These are phyloP conservation scores for Talaromyces liani DNA, from an alignment of 495 filamentous ascomycete genomes.

Conservation along the genomic window DNA sequence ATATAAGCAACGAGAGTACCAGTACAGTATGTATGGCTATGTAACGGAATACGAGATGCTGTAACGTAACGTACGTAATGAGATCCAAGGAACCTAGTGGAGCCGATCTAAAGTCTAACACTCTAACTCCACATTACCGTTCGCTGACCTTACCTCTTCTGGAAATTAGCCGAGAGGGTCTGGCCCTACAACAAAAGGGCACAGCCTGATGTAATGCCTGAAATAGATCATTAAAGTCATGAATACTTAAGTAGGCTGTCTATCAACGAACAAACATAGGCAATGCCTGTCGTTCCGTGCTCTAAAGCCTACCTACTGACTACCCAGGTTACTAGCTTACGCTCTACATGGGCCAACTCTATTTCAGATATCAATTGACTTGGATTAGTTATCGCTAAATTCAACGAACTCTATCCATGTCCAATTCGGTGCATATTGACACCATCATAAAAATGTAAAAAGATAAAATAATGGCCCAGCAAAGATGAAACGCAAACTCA, in stretches of 20 bases:
- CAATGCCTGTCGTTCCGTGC: neutral
- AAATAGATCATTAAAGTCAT: too few species aligned
- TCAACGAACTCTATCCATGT: neutral
- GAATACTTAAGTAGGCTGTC: too few species aligned
- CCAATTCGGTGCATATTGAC: neutral
- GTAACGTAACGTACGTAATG: too few species aligned
- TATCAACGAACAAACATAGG: too few species aligned
- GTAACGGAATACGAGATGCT: too few species aligned
- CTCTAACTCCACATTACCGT: neutral
- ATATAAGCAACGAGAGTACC: too few species aligned
- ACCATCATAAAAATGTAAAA: neutral
- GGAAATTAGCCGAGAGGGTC: neutral
- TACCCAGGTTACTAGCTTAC: neutral
- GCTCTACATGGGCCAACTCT: neutral
- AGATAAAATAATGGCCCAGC: neutral
- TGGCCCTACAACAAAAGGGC: too few species aligned
- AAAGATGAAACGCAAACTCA: neutral
- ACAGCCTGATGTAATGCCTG: too few species aligned
- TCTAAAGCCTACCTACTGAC: neutral
- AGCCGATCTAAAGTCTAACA: too few species aligned
- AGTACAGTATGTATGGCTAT: too few species aligned
- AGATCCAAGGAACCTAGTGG: too few species aligned
- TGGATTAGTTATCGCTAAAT: neutral
- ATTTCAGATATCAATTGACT: neutral
- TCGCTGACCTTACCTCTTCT: neutral